phyloP scores from a whole-genome alignment of 2,329 filamentous ascomycete genomes.

The Xylaria sp. region DNA sequence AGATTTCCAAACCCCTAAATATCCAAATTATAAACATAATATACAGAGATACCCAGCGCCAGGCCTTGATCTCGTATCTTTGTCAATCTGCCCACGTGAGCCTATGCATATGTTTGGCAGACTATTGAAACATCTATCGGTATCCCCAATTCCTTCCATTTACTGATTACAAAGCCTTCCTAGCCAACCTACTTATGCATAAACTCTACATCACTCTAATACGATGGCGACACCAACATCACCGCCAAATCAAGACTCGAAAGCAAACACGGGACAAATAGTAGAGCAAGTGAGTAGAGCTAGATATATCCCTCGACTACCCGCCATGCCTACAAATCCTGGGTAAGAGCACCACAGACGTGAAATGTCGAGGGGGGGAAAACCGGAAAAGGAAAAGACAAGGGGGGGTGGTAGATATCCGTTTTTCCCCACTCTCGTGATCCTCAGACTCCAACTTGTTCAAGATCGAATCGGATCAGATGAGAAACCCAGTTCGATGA shows the following conservation, averaged over 20 bases:
- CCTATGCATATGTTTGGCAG: not conserved
- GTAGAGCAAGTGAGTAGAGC: no score
- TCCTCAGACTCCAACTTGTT: not conserved
- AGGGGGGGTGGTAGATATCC: conserved; percentile 11
- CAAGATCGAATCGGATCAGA: not conserved
- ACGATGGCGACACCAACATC: no score
- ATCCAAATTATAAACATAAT: not conserved
- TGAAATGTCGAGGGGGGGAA: not conserved
- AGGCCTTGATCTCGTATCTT: not conserved
- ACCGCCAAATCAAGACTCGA: no score
- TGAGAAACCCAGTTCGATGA: not conserved
- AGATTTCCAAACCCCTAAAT: not conserved
- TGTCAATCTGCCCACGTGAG: not conserved
- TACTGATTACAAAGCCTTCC: no score
- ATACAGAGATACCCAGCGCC: conserved; percentile 22
- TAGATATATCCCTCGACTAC: no score
- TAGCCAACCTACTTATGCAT: no score
- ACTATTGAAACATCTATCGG: no score
- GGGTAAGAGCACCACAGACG: not conserved
- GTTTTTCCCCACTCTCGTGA: not conserved
- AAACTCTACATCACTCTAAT: no score
- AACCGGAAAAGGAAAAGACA: not conserved
- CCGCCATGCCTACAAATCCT: not conserved
- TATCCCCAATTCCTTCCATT: no score
- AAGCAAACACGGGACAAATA: no score